Base-by-base conservation (phyloP, 164 flowering plant genomes). In the Chimonanthus praecox region DNA sequence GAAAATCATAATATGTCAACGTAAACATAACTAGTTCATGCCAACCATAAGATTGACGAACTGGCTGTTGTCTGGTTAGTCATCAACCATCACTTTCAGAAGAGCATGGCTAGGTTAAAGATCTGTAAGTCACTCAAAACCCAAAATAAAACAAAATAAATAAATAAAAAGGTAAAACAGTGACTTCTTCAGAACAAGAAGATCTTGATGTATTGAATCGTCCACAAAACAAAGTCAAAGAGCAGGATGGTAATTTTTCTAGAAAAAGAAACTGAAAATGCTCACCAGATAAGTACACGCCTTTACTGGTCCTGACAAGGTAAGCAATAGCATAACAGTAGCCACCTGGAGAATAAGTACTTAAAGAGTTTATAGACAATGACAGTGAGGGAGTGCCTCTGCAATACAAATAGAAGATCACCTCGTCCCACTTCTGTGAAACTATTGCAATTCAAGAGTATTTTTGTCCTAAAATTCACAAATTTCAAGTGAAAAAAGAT, bases 281-380 rank as follows among this genome's bases (percentile, higher is more conserved):
- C 86, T 85, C 76, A 94, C 95, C 86, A 94, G 76, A 84, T 87
- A 90, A 20, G 89, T 89, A 60, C 80, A 78, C 10, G 98, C 95
- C 83, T 94, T 94, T 58, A 92, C 87, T 50, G 96, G 98, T 76
- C 98, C 98, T 7, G 97, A 85, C 81, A 94, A 81, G 62, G 88
- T 89, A 58, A 90, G 85, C 74, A 94, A 82, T 15, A 94, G 83
- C 85, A 90, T 82, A 58, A 87, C 78, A 18, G 98, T 94, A 11
- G 98, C 98, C 64, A 92, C 97, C 98, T 94, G 80, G 54, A 49
- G 16, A 11, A 11, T n/a, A 54, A 54, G 60, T 6, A 0, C 60
- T 54, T 54, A 11, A 13, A 54, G 60, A 54, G 15, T 54, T 54
- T 54, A 3, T 5, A 54, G 60, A 54, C 60, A 13, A 54, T 54